Percentiles rank a stretch among this genome's conserved stretches.
Conservation (phyloP, 768 basidiomycete genomes). For the Hypsizygus marmoreus region DNA sequence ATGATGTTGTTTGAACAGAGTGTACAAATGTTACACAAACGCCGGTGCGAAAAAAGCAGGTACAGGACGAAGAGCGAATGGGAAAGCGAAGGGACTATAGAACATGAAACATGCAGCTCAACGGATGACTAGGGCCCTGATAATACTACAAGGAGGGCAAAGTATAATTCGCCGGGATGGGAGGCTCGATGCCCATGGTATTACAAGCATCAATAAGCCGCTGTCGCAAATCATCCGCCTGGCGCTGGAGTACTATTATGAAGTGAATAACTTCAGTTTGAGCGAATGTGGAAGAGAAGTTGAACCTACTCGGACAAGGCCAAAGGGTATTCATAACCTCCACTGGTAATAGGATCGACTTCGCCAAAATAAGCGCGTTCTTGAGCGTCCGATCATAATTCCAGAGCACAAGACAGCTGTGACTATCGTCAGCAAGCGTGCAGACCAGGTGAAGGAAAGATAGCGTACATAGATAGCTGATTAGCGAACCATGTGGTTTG, state of each 20-base stretch:
- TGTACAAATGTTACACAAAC: too few relatives aligned
- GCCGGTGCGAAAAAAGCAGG: too few relatives aligned
- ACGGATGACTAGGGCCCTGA: too few relatives aligned
- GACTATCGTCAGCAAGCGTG: background rate
- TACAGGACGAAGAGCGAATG: too few relatives aligned
- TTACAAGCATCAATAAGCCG: conserved; percentile 51
- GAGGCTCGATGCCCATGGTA: conserved; percentile 40
- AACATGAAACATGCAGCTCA: too few relatives aligned
- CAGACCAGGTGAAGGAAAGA: background rate
- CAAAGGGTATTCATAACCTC: conserved; percentile 72
- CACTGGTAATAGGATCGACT: conserved; percentile 60
- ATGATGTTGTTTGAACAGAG: too few relatives aligned
- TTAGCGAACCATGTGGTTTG: conserved; percentile 72
- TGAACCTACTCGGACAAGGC: conserved; percentile 52
- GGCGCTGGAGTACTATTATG: conserved; percentile 47
- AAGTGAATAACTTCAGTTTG: background rate
- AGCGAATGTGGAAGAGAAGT: background rate
- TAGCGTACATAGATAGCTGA: conserved; percentile 62
- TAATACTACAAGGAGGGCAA: conserved; percentile 35
- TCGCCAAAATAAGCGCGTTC: conserved; percentile 66
- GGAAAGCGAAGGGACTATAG: too few relatives aligned
- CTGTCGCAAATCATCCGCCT: conserved; percentile 50
- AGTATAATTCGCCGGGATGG: conserved; percentile 39
- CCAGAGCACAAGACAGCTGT: conserved; percentile 68
- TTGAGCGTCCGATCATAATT: conserved; percentile 57